Evolutionary conservation across 768 basidiomycete genomes (phyloP).

Genomic region (Gymnopilus junonius): DNA sequence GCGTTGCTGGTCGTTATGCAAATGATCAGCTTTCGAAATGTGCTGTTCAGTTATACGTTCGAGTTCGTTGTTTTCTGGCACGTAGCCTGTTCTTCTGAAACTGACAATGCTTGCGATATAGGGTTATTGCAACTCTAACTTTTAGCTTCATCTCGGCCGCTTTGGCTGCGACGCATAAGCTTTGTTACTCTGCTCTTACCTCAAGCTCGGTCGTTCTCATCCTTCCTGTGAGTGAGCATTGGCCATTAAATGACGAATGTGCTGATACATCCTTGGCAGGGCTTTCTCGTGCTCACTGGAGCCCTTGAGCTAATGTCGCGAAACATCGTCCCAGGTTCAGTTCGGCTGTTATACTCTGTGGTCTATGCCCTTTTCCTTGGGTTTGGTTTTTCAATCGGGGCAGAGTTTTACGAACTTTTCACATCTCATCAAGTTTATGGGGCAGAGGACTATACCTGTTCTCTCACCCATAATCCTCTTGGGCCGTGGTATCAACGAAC

Average conservation of each 20-base stretch:
- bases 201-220: slow-evolving; percentile 81
- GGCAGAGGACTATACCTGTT: slow-evolving; percentile 65
- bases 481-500: slow-evolving; percentile 79
- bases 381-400: slow-evolving; percentile 84
- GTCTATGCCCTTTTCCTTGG: slow-evolving; percentile 81
- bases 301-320: slow-evolving; percentile 80
- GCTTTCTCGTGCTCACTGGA: slow-evolving; percentile 73
- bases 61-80: slow-evolving; percentile 52
- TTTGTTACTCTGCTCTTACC: slow-evolving; percentile 84
- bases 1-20: slow-evolving; percentile 76
- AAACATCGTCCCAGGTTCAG: slow-evolving; percentile 84
- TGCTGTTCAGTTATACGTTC: slow-evolving; percentile 81
- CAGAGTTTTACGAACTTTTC: slow-evolving; percentile 65
- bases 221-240: slow-evolving; percentile 60
- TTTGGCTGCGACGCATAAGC: slow-evolving; percentile 63
- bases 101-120: slow-evolving; percentile 25
- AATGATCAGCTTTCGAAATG: slow-evolving; percentile 70
- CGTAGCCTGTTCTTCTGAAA: neutral
- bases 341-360: slow-evolving; percentile 78
- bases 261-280: slow-evolving; percentile 31
- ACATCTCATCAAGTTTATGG: slow-evolving; percentile 49
- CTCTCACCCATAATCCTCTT: slow-evolving; percentile 52
- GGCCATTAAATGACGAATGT: neutral
- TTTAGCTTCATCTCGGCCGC: slow-evolving; percentile 82
- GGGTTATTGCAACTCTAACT: slow-evolving; percentile 79